phyloP scores from a whole-genome alignment of 108 stramenopile genomes.

The Cyclotella sp. region DNA sequence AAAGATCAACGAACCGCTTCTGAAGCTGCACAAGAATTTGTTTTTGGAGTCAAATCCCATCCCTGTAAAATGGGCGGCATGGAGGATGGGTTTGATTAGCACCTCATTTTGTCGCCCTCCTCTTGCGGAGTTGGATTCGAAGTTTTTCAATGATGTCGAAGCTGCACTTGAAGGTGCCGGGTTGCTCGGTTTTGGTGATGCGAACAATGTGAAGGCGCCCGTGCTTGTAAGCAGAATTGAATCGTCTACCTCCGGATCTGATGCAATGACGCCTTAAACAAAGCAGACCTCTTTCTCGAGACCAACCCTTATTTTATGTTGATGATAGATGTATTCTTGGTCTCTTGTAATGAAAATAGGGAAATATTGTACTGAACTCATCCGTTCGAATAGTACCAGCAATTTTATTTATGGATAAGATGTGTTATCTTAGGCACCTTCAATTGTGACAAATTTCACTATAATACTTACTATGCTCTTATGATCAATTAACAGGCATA shows the following conservation, averaged over 20 bases:
- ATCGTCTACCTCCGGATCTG: background rate
- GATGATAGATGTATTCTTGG: too few species aligned
- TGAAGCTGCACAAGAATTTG: conserved; percentile 68
- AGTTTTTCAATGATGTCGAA: conserved; percentile 59
- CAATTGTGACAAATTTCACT: background rate
- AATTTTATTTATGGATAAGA: too few species aligned
- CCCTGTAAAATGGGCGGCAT: conserved; percentile 79
- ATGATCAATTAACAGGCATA: background rate
- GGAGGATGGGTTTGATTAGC: conserved; percentile 59
- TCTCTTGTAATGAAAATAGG: too few species aligned
- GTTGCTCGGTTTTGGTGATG: conserved; percentile 24
- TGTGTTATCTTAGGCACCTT: background rate
- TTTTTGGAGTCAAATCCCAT: conserved; percentile 91
- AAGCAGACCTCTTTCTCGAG: too few species aligned
- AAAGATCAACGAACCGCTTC: conserved; percentile 66
- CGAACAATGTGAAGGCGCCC: conserved; percentile 5
- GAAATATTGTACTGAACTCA: too few species aligned
- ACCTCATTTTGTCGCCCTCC: conserved; percentile 70
- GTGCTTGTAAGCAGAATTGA: background rate
- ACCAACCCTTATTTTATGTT: too few species aligned
- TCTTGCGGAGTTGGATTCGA: conserved; percentile 64
- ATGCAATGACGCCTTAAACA: background rate
- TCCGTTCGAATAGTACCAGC: too few species aligned
- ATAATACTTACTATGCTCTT: conserved; percentile 7
- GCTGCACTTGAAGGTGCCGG: conserved; percentile 58